Conservation (phyloP, 2,329 filamentous ascomycete species). For the Trichoderma koningiopsis region DNA sequence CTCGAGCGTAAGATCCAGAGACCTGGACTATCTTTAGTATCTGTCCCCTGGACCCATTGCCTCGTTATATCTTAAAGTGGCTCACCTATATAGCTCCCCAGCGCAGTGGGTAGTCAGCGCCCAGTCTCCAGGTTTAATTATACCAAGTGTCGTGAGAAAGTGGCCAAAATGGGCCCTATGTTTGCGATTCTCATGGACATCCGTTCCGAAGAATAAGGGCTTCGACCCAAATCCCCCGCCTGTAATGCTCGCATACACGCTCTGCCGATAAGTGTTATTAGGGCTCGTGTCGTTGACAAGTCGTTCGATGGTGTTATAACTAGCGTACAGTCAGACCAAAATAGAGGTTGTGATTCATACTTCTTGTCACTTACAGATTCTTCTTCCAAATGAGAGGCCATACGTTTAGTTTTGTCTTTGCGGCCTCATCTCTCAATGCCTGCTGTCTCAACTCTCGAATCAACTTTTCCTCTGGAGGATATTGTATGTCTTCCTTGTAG, state of each 20-base stretch:
- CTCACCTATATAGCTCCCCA: slow-evolving; percentile 44
- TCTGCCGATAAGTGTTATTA: slow-evolving; percentile 42
- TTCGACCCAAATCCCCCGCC: slow-evolving; percentile 42
- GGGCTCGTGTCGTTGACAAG: slow-evolving; percentile 40
- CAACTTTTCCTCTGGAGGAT: slow-evolving; percentile 35
- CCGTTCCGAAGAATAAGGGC: slow-evolving; percentile 45
- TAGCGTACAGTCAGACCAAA: slow-evolving; percentile 27
- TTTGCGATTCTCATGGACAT: slow-evolving; percentile 44
- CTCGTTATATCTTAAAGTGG: not conserved
- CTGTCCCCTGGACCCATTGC: not conserved
- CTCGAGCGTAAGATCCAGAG: slow-evolving; percentile 45
- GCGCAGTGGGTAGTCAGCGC: slow-evolving; percentile 42
- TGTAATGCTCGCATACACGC: slow-evolving; percentile 44
- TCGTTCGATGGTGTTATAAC: slow-evolving; percentile 40
- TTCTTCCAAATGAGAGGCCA: slow-evolving; percentile 32
- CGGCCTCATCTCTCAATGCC: not conserved
- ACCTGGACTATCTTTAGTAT: slow-evolving; percentile 29
- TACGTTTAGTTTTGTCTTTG: not conserved
- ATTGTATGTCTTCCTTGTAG: slow-evolving; percentile 34
- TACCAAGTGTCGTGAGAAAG: slow-evolving; percentile 35
- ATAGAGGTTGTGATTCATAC: not conserved
- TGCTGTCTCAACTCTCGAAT: slow-evolving; percentile 25
- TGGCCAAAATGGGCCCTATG: slow-evolving; percentile 42
- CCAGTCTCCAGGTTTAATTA: slow-evolving; percentile 43
- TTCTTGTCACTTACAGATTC: slow-evolving; percentile 30